A percentile compares a stretch with the other conserved stretches of the same genome.
Conservation (phyloP, 805 yeast genomes). For the Metschnikowia cerradonensis region DNA sequence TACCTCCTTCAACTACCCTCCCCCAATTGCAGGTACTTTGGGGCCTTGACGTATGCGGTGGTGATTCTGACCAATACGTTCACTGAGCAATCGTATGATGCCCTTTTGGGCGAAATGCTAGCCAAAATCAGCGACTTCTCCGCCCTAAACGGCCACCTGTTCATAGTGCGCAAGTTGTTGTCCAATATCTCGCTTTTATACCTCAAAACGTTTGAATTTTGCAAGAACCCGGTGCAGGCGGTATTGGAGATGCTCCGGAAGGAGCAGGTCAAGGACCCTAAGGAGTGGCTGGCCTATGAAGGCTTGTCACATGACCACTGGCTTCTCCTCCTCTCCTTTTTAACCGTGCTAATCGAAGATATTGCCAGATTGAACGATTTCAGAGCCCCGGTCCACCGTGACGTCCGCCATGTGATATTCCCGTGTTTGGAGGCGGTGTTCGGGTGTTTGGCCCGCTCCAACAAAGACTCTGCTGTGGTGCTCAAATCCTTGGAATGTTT, state of each 20-base stretch:
- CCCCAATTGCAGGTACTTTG: slow-evolving; percentile 62
- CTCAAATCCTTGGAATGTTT: slow-evolving; percentile 24
- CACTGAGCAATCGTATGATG: slow-evolving; percentile 10
- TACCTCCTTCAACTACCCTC: slow-evolving; percentile 41
- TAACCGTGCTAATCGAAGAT: slow-evolving; percentile 52
- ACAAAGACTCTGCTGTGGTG: background rate
- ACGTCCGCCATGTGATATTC: slow-evolving; percentile 34
- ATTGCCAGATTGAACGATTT: slow-evolving; percentile 31
- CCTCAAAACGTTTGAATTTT: slow-evolving; percentile 31
- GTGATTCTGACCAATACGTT: slow-evolving; percentile 37
- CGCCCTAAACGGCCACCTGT: slow-evolving; percentile 3
- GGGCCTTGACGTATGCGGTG: slow-evolving; percentile 76
- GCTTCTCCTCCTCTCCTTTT: slow-evolving; percentile 26
- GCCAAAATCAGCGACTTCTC: slow-evolving; percentile 4
- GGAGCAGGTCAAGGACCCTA: background rate
- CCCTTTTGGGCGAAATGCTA: slow-evolving; percentile 8
- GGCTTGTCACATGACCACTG: slow-evolving; percentile 1
- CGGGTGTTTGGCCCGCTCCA: slow-evolving; percentile 14
- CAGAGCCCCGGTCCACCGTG: slow-evolving; percentile 32
- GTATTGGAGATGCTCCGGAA: background rate
- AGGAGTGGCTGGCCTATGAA: background rate
- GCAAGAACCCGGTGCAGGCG: slow-evolving; percentile 38
- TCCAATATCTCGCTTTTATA: slow-evolving; percentile 51
- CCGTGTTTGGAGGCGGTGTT: slow-evolving; percentile 18
- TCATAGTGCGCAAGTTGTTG: slow-evolving; percentile 57